Base-by-base conservation (phyloP, 108 stramenopile genomes). In the Fragilariopsis cylindrus region DNA sequence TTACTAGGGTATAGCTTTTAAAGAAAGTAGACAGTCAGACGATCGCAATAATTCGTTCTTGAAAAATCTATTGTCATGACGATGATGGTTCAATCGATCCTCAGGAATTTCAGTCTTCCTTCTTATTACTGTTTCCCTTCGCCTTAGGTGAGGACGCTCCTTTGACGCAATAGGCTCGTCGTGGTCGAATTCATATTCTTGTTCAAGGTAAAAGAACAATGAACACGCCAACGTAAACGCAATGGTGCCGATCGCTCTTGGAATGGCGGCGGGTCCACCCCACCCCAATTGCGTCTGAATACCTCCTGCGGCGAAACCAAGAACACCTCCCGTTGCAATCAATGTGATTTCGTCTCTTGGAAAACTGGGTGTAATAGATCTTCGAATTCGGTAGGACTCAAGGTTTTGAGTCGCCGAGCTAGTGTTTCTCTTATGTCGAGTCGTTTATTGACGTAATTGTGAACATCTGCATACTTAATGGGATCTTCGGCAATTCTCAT, bases 281-380 rank as follows among this genome's bases (percentile, higher is more conserved):
- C 90, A 91, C 0, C 90, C 90, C n/a, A 91, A 68, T 15, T 65
- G 56, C 16, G 88, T 85, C 73, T 98, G 96, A 46, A 90, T 41
- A 7, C 81, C 60, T 21, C 96, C 97, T n/a, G 93, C 93, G 7
- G 85, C 65, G 13, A 82, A 72, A 40, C 97, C 97, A 13, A 98
- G 73, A 9, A 93, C 87, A 19, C 90, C 97, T 52, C 97, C 97
- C 12, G 95, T 90, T 6, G 93, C 64, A 73, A 98, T 96, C 39
- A 98, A 84, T 62, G 93, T 87, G 44, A 89, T 87, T 86, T 98
- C 97, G 73, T 98, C 73, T 95, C 94, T 80, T 98, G 90, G 79
- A 98, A 98, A 46, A 95, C 94, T 13, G 97, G 96, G 66, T 97
- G 97, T 41, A 97, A 76, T 12, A 97, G 76, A 69, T 92, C 87